phyloP scores from a whole-genome alignment of 495 filamentous ascomycete species.

The Oidiodendron maius region DNA sequence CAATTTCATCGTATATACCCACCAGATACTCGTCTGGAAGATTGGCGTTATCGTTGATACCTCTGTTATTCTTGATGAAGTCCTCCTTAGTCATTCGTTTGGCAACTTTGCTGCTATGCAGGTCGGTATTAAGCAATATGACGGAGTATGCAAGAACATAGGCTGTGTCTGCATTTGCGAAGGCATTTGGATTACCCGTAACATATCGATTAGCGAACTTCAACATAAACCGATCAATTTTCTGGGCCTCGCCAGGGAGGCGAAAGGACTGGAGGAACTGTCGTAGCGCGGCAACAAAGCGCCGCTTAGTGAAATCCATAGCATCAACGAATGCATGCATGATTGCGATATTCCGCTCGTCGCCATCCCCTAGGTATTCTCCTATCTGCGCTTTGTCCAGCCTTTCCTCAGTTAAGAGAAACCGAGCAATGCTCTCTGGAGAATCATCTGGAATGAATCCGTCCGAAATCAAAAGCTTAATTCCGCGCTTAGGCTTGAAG shows the following conservation, averaged over 20 bases:
- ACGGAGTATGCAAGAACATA: conserved; percentile 96
- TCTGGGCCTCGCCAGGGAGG: conserved; percentile 92
- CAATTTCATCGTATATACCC: conserved; percentile 89
- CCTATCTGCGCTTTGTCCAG: conserved; percentile 89
- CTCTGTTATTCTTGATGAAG: conserved; percentile 97
- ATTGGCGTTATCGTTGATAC: conserved; percentile 95
- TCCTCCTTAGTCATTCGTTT: conserved; percentile 90
- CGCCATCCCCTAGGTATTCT: conserved; percentile 92
- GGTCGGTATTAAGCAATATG: conserved; percentile 94
- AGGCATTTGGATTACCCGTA: conserved; percentile 91
- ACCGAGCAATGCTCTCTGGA: conserved; percentile 78
- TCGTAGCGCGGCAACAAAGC: conserved; percentile 88
- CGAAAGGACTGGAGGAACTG: conserved; percentile 93
- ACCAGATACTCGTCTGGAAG: conserved; percentile 87
- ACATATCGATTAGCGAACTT: conserved; percentile 98
- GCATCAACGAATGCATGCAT: conserved; percentile 97
- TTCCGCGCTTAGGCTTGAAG: conserved; percentile 92
- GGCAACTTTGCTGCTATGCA: conserved; percentile 84
- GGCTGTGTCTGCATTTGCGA: conserved; percentile 95
- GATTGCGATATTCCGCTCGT: conserved; percentile 83
- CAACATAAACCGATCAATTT: conserved; percentile 99
- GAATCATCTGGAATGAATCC: conserved; percentile 76
- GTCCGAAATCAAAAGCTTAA: conserved; percentile 75
- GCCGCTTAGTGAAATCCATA: conserved; percentile 91
- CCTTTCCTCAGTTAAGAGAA: conserved; percentile 66